Percentiles rank a stretch among this genome's conserved stretches.
phyloP scores from a whole-genome alignment of 2,329 filamentous ascomycete species.

The Capronia americana region DNA sequence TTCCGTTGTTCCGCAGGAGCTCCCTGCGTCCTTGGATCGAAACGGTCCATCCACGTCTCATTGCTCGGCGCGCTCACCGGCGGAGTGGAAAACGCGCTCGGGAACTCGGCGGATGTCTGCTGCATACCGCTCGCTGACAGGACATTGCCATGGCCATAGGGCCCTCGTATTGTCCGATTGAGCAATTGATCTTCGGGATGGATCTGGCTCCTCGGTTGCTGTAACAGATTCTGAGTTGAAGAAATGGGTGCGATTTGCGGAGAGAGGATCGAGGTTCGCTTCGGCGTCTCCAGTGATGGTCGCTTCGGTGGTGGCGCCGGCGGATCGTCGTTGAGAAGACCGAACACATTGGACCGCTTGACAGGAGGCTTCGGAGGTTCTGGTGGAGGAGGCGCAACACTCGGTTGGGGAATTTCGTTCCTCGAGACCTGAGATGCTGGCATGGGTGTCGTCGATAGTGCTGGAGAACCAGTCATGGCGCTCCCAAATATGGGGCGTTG shows the following conservation, averaged over 20 bases:
- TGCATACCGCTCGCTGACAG: constrained; percentile 23
- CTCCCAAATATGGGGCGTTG: constrained; percentile 26
- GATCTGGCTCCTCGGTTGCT: constrained; percentile 22
- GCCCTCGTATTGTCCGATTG: constrained; percentile 20
- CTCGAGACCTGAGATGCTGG: constrained; percentile 29
- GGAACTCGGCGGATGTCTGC: constrained; percentile 25
- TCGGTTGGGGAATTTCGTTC: constrained; percentile 29
- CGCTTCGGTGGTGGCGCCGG: constrained; percentile 56
- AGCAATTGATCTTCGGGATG: constrained; percentile 21
- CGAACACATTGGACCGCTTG: constrained; percentile 59
- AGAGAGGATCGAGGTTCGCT: constrained; percentile 36
- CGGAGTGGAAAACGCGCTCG: constrained; percentile 22
- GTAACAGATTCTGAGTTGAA: constrained; percentile 10
- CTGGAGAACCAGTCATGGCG: constrained; percentile 24
- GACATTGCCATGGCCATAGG: constrained; percentile 22
- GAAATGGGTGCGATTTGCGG: constrained; percentile 25
- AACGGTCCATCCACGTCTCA: constrained; percentile 39
- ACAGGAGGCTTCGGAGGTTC: constrained; percentile 45
- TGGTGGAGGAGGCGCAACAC: constrained; percentile 25
- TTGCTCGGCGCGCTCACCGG: constrained; percentile 28
- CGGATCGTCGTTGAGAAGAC: constrained; percentile 56
- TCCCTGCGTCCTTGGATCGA: constrained; percentile 35
- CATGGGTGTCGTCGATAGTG: constrained; percentile 14
- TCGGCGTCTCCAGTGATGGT: constrained; percentile 48
- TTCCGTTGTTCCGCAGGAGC: constrained; percentile 29